Conservation (phyloP, 1,284 basidiomycete genomes). For the Naganishia cerealis region DNA sequence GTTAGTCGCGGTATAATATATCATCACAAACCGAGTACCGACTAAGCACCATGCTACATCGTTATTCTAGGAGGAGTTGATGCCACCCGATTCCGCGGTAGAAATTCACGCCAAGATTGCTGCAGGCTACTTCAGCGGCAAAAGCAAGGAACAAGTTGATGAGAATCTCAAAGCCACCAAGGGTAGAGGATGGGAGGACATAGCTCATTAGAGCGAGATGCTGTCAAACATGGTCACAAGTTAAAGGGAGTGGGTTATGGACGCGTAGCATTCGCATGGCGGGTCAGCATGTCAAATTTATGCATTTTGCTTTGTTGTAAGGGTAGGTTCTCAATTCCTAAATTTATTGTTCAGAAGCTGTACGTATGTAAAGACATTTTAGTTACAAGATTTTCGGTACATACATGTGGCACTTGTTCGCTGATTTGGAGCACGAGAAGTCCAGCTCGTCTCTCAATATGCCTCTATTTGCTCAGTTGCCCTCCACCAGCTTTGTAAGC, state of each 20-base stretch:
- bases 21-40: background rate
- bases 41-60: background rate
- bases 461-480: slow-evolving; percentile 22
- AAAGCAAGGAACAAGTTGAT: slow-evolving; percentile 68
- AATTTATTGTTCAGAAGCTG: background rate
- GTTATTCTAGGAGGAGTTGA: slow-evolving; percentile 64
- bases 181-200: slow-evolving; percentile 74
- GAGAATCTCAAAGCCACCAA: slow-evolving; percentile 79
- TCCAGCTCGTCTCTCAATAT: background rate
- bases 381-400: no score
- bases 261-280: background rate
- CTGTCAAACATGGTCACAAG: background rate
- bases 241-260: background rate
- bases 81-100: slow-evolving; percentile 87
- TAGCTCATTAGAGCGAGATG: slow-evolving; percentile 34
- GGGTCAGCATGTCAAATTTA: background rate
- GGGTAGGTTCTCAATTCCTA: background rate
- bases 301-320: background rate
- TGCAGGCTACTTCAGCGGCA: slow-evolving; percentile 81
- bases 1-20: slow-evolving; percentile 50
- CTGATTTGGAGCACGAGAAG: background rate
- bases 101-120: slow-evolving; percentile 94
- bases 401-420: no score
- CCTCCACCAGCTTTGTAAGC: slow-evolving; percentile 27
- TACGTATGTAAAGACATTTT: background rate